phyloP scores from a whole-genome alignment of 1,284 basidiomycete genomes.

The Xerocomus nothofagi region DNA sequence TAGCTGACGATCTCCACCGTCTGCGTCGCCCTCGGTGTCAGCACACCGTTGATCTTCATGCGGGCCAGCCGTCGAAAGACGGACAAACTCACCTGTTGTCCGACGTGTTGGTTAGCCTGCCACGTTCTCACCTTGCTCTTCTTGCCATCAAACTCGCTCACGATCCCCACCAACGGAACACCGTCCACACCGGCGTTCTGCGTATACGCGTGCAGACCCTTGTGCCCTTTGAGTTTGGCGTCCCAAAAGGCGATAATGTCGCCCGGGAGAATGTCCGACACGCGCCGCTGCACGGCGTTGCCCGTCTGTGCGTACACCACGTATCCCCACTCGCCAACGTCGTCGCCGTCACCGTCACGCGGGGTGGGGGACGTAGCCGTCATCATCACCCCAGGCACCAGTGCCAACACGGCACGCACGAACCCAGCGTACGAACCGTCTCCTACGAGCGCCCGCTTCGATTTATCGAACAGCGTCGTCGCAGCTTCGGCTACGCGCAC shows the following conservation, averaged over 20 bases:
- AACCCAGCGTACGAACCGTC: constrained; percentile 84
- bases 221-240: constrained; percentile 86
- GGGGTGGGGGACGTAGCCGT: too few relatives aligned
- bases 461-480: constrained; percentile 65
- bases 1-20: constrained; percentile 82
- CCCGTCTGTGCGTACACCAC: constrained; percentile 75
- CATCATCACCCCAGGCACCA: constrained; percentile 50
- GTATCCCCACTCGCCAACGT: constrained; percentile 59
- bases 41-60: constrained; percentile 31
- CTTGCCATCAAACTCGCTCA: constrained; percentile 81
- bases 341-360: constrained; percentile 2
- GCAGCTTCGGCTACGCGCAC: constrained; percentile 73
- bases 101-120: constrained; percentile 80
- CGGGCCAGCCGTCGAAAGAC: constrained; percentile 34
- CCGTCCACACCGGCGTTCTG: constrained; percentile 47
- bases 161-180: constrained; percentile 67
- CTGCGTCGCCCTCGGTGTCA: constrained; percentile 37
- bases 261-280: constrained; percentile 82
- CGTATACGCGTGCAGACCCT: constrained; percentile 73
- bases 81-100: constrained; percentile 58
- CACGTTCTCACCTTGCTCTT: constrained; percentile 83
- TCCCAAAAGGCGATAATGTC: constrained; percentile 79
- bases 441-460: constrained; percentile 73
- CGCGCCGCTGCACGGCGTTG: constrained; percentile 63
- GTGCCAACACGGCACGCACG: constrained; percentile 60